Evolutionary conservation across 352 stramenopile species (phyloP).

Genomic region (Pythium brachiatum): DNA sequence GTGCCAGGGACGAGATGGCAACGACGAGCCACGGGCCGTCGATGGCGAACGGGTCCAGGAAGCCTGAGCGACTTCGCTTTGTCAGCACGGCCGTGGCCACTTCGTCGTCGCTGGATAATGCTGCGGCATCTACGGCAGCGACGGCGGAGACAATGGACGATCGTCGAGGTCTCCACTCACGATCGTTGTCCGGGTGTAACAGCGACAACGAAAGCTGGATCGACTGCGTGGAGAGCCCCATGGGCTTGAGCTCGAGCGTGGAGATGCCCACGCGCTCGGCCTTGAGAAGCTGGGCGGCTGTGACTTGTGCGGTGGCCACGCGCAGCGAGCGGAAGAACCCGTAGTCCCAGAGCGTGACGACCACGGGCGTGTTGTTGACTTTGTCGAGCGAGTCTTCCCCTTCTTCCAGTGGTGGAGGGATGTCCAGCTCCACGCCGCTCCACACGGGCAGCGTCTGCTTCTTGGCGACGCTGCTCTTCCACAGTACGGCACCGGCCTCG

Average conservation of each 20-base stretch:
- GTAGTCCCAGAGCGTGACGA: constrained; percentile 68
- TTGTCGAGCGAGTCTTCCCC: constrained; percentile 36
- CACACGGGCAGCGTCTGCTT: constrained; percentile 21
- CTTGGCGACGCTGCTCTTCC: constrained; percentile 25
- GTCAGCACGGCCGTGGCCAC: neutral
- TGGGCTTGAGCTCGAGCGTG: constrained; percentile 47
- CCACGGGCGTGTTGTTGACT: constrained; percentile 6
- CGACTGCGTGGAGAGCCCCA: constrained; percentile 25
- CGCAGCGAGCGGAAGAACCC: constrained; percentile 58
- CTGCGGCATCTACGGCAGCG: constrained; percentile 13
- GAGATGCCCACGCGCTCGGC: constrained; percentile 37
- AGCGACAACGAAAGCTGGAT: constrained; percentile 31
- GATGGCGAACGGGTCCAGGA: constrained; percentile 4
- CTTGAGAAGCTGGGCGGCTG: constrained; percentile 40
- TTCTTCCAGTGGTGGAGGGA: constrained; percentile 38
- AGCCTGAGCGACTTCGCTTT: neutral
- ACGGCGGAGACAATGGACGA: constrained; percentile 12
- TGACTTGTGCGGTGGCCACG: constrained; percentile 45
- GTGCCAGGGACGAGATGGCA: constrained; percentile 4
- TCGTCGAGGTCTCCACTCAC: constrained; percentile 12
- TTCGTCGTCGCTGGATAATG: constrained; percentile 1
- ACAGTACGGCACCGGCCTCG: constrained; percentile 9
- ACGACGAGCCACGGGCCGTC: constrained; percentile 13
- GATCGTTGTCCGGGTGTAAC: constrained; percentile 5
- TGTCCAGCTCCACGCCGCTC: constrained; percentile 21